phyloP scores from a whole-genome alignment of 768 basidiomycete species.

The Leccinum arenicola region DNA sequence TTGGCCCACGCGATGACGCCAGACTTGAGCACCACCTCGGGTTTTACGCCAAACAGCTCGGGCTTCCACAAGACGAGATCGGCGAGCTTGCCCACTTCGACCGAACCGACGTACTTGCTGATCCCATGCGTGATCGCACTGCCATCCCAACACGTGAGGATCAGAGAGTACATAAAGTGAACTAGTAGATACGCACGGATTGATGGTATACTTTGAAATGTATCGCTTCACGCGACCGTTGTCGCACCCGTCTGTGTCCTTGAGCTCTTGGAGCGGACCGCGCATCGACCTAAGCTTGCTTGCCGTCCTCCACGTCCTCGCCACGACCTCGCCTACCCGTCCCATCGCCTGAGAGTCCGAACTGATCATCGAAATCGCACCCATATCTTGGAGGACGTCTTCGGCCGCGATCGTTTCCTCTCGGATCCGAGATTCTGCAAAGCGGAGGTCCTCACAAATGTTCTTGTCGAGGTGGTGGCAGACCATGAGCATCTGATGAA shows the following conservation, averaged over 20 bases:
- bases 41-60: constrained; percentile 87
- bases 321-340: constrained; percentile 90
- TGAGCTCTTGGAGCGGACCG: constrained; percentile 69
- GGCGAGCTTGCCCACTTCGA: constrained; percentile 80
- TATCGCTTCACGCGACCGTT: constrained; percentile 94
- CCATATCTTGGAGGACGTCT: constrained; percentile 88
- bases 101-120: constrained; percentile 79
- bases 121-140: constrained; percentile 93
- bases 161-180: background rate
- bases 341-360: constrained; percentile 99
- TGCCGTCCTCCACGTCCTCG: constrained; percentile 94
- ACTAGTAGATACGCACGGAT: constrained; percentile 64
- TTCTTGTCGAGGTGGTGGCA: constrained; percentile 92
- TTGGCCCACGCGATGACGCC: constrained; percentile 91
- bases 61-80: constrained; percentile 97
- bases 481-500: constrained; percentile 94
- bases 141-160: constrained; percentile 6
- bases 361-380: constrained; percentile 95
- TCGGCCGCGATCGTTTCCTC: constrained; percentile 97
- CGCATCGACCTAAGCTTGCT: constrained; percentile 84
- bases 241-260: constrained; percentile 45
- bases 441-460: constrained; percentile 92
- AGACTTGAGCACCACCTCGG: constrained; percentile 93
- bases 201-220: constrained; percentile 94
- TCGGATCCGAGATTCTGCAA: constrained; percentile 96